Evolutionary conservation across 2,329 filamentous ascomycete species (phyloP), one percentile per base, ranked within the genome.

Genomic region (Aspergillus sp.): DNA sequence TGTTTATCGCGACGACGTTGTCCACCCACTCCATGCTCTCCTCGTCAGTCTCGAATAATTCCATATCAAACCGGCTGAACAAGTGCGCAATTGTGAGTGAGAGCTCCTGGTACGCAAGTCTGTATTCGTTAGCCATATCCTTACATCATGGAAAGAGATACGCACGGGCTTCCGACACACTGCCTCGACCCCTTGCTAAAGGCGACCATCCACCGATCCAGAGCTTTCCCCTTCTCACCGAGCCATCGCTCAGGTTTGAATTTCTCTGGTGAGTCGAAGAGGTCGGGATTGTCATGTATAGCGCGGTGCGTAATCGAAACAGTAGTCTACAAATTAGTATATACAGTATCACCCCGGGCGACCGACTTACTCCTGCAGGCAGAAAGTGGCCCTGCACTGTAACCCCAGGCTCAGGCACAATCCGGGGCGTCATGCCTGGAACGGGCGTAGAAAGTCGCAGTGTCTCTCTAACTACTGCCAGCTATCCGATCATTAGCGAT

Each of bases 401-500:
- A 6, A 21, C 23, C n/a, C 45, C 45, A n/a, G 23, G 14, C 9
- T 25, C 25, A 33, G 45, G 45, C 6, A 47, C 45, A n/a, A 27
- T 33, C 3, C 48, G 37, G 2, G 48, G 48, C 3, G n/a, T 25
- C 2, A 25, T 79, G 0, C 76, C 77, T 3, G 82, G 81, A 3
- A 84, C 63, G 0, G 82, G 81, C 6, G 80, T 74, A 57, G 80
- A 80, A 0, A 84, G 67, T 1, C 81, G 68, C 3, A 83, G 62
- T 0, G 80, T 80, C 64, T 84, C 82, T 46, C 80, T 81, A 61
- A 84, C 76, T 1, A 83, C 69, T 1, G 80, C 80, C 8, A 11
- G 27, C 27, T 31, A 11, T 31, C 4, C 9, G 4, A 11, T 4
- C 8, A 1, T 31, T 11, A 31, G 27, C 27, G 9, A 31, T 4